These are phyloP conservation scores for Saturnispora sekii DNA, from an alignment of 805 yeast species.

Conservation along the genomic window DNA sequence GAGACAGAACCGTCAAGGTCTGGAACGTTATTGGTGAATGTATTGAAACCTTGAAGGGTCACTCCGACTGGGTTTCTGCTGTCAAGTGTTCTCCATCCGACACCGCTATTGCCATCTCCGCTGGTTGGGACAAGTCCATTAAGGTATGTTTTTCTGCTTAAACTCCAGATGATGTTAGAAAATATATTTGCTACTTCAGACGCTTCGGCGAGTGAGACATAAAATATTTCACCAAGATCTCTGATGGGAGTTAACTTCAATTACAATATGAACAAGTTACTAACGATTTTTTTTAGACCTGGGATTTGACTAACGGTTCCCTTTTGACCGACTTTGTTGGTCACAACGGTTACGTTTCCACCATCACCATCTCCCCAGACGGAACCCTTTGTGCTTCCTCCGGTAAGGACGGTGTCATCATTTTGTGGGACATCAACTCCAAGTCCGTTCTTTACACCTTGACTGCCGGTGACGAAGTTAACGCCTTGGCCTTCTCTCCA, in stretches of 20 bases:
- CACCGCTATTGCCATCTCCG: conserved; percentile 76
- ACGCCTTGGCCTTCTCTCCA: conserved; percentile 99
- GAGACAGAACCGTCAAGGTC: conserved; percentile 98
- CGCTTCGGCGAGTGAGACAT: conserved; percentile 90
- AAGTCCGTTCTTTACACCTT: conserved; percentile 86
- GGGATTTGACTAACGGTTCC: conserved; percentile 73
- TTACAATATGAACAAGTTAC: conserved; percentile 15
- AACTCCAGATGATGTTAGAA: conserved; percentile 55
- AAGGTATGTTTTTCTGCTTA: conserved; percentile 51
- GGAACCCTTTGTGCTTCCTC: conserved; percentile 99
- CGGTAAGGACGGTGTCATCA: conserved; percentile 98
- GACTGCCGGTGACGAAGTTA: conserved; percentile 91
- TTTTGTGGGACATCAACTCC: conserved; percentile 93
- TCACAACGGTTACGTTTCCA: conserved; percentile 98
- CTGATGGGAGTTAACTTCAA: conserved; percentile 44
- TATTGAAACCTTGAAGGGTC: conserved; percentile 88
- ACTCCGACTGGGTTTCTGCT: conserved; percentile 98
- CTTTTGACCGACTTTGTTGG: conserved; percentile 95
- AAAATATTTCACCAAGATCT: conserved; percentile 93
- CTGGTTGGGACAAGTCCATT: conserved; percentile 97
- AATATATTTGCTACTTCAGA: conserved; percentile 99
- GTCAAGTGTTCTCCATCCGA: conserved; percentile 92
- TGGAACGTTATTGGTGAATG: conserved; percentile 99
- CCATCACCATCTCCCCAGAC: conserved; percentile 98
- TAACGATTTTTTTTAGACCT: conserved; percentile 46